Percentiles rank a stretch among this genome's conserved stretches.
Evolutionary conservation across 2,329 filamentous ascomycete genomes (phyloP).

Genomic region (Colletotrichum abscissum): DNA sequence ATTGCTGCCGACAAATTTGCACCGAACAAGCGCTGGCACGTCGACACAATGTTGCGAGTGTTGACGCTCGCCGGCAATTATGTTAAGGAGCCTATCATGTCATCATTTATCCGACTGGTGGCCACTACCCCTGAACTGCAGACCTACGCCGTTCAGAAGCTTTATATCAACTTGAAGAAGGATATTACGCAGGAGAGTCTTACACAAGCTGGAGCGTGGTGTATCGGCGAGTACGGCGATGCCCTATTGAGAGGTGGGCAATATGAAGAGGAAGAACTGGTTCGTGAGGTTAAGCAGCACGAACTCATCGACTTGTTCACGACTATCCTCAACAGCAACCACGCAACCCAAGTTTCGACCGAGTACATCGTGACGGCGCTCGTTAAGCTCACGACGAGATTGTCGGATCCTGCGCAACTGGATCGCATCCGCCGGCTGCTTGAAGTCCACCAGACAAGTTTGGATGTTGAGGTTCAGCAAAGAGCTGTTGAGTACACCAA

Average conservation of each 20-base stretch:
- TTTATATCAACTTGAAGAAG: slow-evolving; percentile 90
- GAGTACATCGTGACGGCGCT: slow-evolving; percentile 96
- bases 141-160: slow-evolving; percentile 95
- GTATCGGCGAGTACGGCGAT: slow-evolving; percentile 97
- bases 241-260: slow-evolving; percentile 88
- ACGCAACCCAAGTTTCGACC: slow-evolving; percentile 88
- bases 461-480: slow-evolving; percentile 97
- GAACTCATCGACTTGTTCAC: slow-evolving; percentile 95
- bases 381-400: slow-evolving; percentile 92
- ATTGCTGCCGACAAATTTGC: slow-evolving; percentile 96
- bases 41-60: slow-evolving; percentile 96
- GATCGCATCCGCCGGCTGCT: slow-evolving; percentile 86
- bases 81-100: slow-evolving; percentile 97
- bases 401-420: slow-evolving; percentile 85
- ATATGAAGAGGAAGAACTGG: slow-evolving; percentile 93
- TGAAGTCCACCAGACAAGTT: slow-evolving; percentile 81
- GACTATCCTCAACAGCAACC: slow-evolving; percentile 93
- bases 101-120: slow-evolving; percentile 94
- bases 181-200: slow-evolving; percentile 98
- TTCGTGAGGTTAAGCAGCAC: slow-evolving; percentile 82
- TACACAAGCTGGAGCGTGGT: slow-evolving; percentile 94
- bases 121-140: slow-evolving; percentile 95
- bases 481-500: slow-evolving; percentile 95
- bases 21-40: slow-evolving; percentile 97
- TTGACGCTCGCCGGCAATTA: slow-evolving; percentile 95